Evolutionary conservation across 2,329 filamentous ascomycete species (phyloP), one percentile per base, ranked within the genome.

Genomic region (Sporothrix sp.): DNA sequence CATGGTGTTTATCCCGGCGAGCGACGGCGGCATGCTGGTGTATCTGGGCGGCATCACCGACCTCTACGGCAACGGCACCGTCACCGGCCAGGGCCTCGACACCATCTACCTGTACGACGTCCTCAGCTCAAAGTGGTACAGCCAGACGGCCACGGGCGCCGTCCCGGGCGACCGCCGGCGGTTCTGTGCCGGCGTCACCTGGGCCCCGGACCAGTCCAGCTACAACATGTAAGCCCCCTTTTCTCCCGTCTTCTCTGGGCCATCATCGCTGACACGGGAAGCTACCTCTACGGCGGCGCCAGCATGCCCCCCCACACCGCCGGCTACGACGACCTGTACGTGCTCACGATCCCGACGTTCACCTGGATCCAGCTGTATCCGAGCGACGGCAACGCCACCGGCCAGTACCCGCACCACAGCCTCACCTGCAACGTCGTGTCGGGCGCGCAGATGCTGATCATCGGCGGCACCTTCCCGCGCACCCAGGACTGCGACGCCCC

Each of bases 311-410:
- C 63, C 2, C 64, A 72, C 33, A 67, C 68, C 0, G 65, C 69
- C 13, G 79, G 76, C 20, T 82, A 71, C 58, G 76, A 82, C 58
- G 79, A 84, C 63, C 70, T 77, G 50, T 84, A 81, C 58, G 75
- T 83, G 50, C 68, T 84, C 18, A 73, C 74, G 7, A 66, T 84
- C 14, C 81, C 80, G 1, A 75, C 76, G 1, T 84, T 84, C 62
- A 75, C 69, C 3, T 84, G 80, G 80, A 75, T 81, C 55, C 76
- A 75, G 55, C 68, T 73, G 57, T 76, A 71, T 50, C 73, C 71
- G 11, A 63, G 63, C 40, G 62, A 68, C 50, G 59, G 59, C 43
- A 65, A 69, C 51, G 60, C 61, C 13, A 68, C 67, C 1, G 66
- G 70, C 27, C 60, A 59, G 35, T 67, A 66, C 33, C 71, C 71